Evolutionary conservation across 2,329 filamentous ascomycete genomes (phyloP), one percentile per base, ranked within the genome.

Genomic region (Ophiocordyceps sinensis): DNA sequence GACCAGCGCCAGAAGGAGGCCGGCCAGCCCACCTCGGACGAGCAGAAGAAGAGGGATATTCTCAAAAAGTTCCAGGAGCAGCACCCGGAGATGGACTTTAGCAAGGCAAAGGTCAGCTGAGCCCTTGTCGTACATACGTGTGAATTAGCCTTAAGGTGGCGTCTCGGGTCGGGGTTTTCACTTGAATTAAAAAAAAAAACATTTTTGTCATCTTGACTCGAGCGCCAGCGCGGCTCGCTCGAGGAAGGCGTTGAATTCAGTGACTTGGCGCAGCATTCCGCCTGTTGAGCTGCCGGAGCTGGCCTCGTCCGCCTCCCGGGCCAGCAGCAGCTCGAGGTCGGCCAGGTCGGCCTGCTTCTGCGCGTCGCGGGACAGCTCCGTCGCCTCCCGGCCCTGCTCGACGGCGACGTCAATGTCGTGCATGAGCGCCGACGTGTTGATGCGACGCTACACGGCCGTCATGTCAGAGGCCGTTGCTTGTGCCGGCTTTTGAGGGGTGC

Each of bases 1-100:
- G 91, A 98, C 67, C 91, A 98, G 71, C 73, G 84, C 50, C 88
- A 96, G 68, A 98, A 98, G 77, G 88, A 96, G 68, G 69, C 75
- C 62, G 91, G 91, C 5, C 73, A 82, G 62, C 85, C 87, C 37
- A 87, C 82, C 12, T 94, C 85, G 49, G 91, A 96, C 51, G 91
- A 98, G 68, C 80, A 94, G 73, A 85, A 88, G 71, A 96, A 96
- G 75, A 65, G 79, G 57, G 89, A 98, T 42, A 81, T 98, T 53
- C 66, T 98, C 58, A 83, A 85, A 66, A 86, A 93, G 68, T 96
- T 98, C 66, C 82, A 95, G 75, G 70, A 68, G 39, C 78, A 94
- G 61, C 75, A 79, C 51, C 75, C 77, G 0, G 78, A 82, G 64
- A 77, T 83, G 72, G 79, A 83, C 58, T 82, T 83, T 53, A 76